Conservation (phyloP, 1,284 basidiomycete species). For the Mrakiaceae sp. region DNA sequence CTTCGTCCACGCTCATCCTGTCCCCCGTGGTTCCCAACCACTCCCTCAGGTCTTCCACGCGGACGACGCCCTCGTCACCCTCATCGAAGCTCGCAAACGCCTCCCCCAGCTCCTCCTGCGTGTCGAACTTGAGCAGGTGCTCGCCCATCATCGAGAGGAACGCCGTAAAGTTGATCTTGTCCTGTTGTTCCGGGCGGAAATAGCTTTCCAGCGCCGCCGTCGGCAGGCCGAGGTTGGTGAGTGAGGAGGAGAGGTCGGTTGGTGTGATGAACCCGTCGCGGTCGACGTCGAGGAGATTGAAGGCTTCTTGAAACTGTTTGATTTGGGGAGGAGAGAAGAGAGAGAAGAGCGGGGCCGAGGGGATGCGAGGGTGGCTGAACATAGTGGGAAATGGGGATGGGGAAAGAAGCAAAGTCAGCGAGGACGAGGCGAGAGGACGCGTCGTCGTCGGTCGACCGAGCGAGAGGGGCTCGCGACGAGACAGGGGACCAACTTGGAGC, state of each 20-base stretch:
- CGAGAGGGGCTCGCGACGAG: too few relatives aligned
- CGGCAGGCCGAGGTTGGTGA: constrained; percentile 14
- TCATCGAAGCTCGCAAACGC: constrained; percentile 17
- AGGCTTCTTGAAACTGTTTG: constrained; percentile 18
- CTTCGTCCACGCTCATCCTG: constrained; percentile 10
- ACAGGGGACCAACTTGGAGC: too few relatives aligned
- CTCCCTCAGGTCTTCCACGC: constrained; percentile 14
- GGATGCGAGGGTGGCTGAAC: constrained; percentile 11
- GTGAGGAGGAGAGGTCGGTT: constrained; percentile 5
- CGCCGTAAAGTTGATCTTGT: constrained; percentile 8
- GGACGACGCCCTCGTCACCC: constrained; percentile 9
- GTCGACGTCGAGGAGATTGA: constrained; percentile 17
- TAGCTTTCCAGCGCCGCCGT: neutral
- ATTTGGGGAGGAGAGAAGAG: constrained; percentile 15
- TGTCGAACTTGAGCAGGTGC: constrained; percentile 12
- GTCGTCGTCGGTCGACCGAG: too few relatives aligned
- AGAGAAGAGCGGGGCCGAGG: constrained; percentile 15
- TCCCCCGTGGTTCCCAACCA: constrained; percentile 10
- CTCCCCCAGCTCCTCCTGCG: constrained; percentile 3
- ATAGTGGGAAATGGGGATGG: too few relatives aligned
- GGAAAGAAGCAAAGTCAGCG: too few relatives aligned
- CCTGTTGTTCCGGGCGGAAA: neutral
- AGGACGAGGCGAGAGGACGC: too few relatives aligned
- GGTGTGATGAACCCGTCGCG: constrained; percentile 10
- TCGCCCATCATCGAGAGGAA: constrained; percentile 17